Percentiles rank a stretch among this genome's conserved stretches.
These are phyloP conservation scores for Filobasidium wieringae DNA, from an alignment of 768 basidiomycete genomes.

Conservation along the genomic window DNA sequence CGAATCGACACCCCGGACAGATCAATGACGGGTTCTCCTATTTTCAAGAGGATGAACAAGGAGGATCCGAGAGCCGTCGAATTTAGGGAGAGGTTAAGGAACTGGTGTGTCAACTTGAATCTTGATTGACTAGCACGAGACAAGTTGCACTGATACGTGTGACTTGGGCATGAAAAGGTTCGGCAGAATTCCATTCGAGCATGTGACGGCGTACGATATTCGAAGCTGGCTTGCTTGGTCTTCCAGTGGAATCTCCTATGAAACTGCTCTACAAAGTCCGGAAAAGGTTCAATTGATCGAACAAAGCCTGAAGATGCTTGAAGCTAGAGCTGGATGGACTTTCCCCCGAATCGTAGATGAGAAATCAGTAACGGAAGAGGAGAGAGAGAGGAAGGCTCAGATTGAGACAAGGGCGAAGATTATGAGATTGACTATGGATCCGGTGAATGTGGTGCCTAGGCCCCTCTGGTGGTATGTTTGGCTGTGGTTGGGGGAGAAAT, in stretches of 20 bases:
- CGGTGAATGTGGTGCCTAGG: slow-evolving; percentile 54
- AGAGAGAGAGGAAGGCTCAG: not conserved
- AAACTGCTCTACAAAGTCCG: slow-evolving; percentile 45
- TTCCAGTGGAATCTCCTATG: slow-evolving; percentile 59
- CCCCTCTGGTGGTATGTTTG: slow-evolving; percentile 49
- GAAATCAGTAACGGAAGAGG: not conserved
- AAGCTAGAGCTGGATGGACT: slow-evolving; percentile 58
- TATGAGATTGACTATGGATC: slow-evolving; percentile 66
- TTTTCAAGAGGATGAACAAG: not conserved
- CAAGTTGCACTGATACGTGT: too few relatives aligned
- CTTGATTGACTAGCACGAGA: too few relatives aligned
- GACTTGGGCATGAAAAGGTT: too few relatives aligned
- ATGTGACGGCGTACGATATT: slow-evolving; percentile 53
- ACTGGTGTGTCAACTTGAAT: slow-evolving; percentile 26
- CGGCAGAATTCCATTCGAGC: slow-evolving; percentile 58
- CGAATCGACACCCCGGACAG: too few relatives aligned
- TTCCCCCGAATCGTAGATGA: too few relatives aligned
- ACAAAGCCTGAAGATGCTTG: slow-evolving; percentile 51
- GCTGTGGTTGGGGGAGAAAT: slow-evolving; percentile 24
- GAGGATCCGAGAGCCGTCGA: slow-evolving; percentile 30
- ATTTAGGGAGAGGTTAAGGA: slow-evolving; percentile 34
- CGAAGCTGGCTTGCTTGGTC: slow-evolving; percentile 73
- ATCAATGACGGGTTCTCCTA: not conserved
- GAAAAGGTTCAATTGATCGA: slow-evolving; percentile 47
- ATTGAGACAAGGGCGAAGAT: slow-evolving; percentile 40